phyloP scores from a whole-genome alignment of 805 yeast genomes.

The Wickerhamiella nectarea region DNA sequence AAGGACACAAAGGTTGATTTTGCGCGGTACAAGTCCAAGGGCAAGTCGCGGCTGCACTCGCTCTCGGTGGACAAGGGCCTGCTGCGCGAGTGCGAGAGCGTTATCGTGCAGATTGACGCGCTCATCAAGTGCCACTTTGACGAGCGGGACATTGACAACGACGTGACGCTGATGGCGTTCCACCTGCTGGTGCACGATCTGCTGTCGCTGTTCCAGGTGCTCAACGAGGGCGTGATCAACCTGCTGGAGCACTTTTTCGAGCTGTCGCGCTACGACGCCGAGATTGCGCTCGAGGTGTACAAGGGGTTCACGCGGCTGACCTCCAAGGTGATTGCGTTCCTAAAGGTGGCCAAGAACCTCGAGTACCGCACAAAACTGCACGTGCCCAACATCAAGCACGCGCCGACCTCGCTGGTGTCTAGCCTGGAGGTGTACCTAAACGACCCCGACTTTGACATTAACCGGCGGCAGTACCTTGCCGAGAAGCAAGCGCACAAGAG shows the following conservation, averaged over 20 bases:
- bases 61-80: conserved; percentile 66
- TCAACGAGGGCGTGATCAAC: conserved; percentile 93
- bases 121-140: conserved; percentile 59
- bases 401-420: conserved; percentile 82
- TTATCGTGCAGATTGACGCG: conserved; percentile 66
- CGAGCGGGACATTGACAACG: conserved; percentile 74
- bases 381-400: conserved; percentile 93
- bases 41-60: conserved; percentile 48
- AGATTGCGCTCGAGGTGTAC: conserved; percentile 71
- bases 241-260: conserved; percentile 90
- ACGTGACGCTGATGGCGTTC: conserved; percentile 70
- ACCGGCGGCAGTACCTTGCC: conserved; percentile 61
- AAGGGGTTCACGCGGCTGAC: conserved; percentile 77
- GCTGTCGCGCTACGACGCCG: conserved; percentile 75
- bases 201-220: conserved; percentile 69
- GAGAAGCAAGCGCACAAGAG: conserved; percentile 38
- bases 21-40: conserved; percentile 43
- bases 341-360: conserved; percentile 78
- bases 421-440: conserved; percentile 78
- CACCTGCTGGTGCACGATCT: conserved; percentile 82
- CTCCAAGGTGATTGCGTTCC: conserved; percentile 70
- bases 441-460: conserved; percentile 72
- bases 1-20: conserved; percentile 55
- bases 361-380: conserved; percentile 77
- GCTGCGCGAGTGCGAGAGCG: conserved; percentile 71